phyloP scores from a whole-genome alignment of 495 filamentous ascomycete genomes.

The Penicillium riverlandense region DNA sequence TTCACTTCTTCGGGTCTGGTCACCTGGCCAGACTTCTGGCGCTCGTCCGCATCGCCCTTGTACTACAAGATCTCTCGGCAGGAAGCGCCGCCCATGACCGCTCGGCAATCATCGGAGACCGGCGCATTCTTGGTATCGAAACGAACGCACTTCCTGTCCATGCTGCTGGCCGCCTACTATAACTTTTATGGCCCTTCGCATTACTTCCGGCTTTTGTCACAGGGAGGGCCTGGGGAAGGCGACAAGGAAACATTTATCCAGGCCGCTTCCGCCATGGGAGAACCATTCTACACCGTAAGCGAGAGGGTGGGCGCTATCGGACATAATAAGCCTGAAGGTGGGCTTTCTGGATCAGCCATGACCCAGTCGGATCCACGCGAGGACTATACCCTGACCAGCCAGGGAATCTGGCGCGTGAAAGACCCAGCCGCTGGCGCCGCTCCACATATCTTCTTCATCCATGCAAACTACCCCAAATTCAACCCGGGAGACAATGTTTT shows the following conservation, averaged over 20 bases:
- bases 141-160: constrained; percentile 38
- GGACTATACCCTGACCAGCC: constrained; percentile 31
- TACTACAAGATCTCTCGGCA: constrained; percentile 50
- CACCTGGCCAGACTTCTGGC: constrained; percentile 59
- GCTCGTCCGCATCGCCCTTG: constrained; percentile 39
- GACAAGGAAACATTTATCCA: constrained; percentile 61
- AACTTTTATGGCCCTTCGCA: constrained; percentile 53
- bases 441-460: constrained; percentile 42
- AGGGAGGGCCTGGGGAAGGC: constrained; percentile 50
- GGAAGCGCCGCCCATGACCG: constrained; percentile 27
- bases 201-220: constrained; percentile 52
- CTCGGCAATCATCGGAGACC: constrained; percentile 43
- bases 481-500: constrained; percentile 42
- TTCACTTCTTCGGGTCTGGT: constrained; percentile 48
- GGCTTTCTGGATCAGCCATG: constrained; percentile 32
- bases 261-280: constrained; percentile 43
- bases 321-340: constrained; percentile 20
- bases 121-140: constrained; percentile 55
- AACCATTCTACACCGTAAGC: constrained; percentile 45
- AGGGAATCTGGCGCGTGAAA: constrained; percentile 31
- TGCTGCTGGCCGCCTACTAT: constrained; percentile 56
- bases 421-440: constrained; percentile 23
- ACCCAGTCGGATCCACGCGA: constrained; percentile 40
- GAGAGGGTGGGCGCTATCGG: constrained; percentile 35
- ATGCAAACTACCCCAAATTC: constrained; percentile 49